These are phyloP conservation scores for Rhizopogon sp. DNA, from an alignment of 768 basidiomycete genomes.

Conservation along the genomic window DNA sequence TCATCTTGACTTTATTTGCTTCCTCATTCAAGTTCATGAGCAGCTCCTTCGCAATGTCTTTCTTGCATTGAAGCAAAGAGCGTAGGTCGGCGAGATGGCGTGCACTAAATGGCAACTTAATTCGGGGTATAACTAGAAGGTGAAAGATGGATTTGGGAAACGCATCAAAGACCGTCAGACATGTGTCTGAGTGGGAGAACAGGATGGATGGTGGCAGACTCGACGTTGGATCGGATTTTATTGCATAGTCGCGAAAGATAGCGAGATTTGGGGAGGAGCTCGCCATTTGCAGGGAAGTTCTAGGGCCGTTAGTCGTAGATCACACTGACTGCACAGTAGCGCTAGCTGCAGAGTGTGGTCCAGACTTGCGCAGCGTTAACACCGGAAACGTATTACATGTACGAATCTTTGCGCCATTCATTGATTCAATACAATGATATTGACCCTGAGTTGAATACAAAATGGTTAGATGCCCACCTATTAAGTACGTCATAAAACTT, in stretches of 20 bases:
- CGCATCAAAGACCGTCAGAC: conserved; percentile 67
- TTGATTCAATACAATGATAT: not conserved
- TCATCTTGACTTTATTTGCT: conserved; percentile 48
- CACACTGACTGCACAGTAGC: not conserved
- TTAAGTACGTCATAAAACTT: not conserved
- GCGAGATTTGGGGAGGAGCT: conserved; percentile 34
- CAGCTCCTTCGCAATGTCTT: conserved; percentile 47
- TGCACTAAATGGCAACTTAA: conserved; percentile 23
- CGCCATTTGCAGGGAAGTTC: not conserved
- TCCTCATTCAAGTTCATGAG: conserved; percentile 50
- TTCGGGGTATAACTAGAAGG: conserved; percentile 74
- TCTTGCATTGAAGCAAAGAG: conserved; percentile 50
- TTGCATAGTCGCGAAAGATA: conserved; percentile 59
- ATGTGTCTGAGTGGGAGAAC: conserved; percentile 51
- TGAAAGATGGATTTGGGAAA: conserved; percentile 87
- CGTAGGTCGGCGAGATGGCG: conserved; percentile 48
- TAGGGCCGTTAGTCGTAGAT: not conserved
- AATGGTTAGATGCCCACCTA: not conserved
- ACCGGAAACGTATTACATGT: not conserved
- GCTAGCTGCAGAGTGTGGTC: not conserved
- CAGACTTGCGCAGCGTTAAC: not conserved
- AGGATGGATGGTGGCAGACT: conserved; percentile 58
- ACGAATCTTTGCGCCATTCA: not conserved
- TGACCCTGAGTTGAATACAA: not conserved
- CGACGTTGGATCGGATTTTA: conserved; percentile 36